Evolutionary conservation across 2,329 filamentous ascomycete genomes (phyloP).

Genomic region (Decorospora gaudefroyi): DNA sequence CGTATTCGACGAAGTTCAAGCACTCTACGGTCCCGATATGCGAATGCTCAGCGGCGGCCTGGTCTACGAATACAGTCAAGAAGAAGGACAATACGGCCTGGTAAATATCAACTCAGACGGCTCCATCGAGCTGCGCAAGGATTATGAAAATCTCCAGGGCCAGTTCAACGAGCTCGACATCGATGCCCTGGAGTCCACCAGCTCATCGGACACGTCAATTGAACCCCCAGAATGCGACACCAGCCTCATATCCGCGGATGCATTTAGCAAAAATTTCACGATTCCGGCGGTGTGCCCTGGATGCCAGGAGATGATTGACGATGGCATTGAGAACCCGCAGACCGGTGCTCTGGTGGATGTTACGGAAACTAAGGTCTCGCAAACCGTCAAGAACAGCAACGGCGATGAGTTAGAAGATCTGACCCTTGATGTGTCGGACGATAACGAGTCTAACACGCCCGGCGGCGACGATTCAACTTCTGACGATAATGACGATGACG

Average conservation of each 20-base stretch:
- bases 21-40: constrained; percentile 75
- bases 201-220: constrained; percentile 60
- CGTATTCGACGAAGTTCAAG: constrained; percentile 73
- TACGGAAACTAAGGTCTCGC: constrained; percentile 59
- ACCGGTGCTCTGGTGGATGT: constrained; percentile 62
- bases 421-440: constrained; percentile 59
- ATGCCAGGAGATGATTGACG: constrained; percentile 74
- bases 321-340: constrained; percentile 70
- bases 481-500: constrained; percentile 2
- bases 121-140: constrained; percentile 50
- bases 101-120: constrained; percentile 52
- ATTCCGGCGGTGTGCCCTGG: constrained; percentile 70
- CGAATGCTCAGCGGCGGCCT: constrained; percentile 74
- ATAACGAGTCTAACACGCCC: constrained; percentile 62
- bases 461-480: constrained; percentile 46
- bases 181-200: constrained; percentile 65
- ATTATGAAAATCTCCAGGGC: constrained; percentile 69
- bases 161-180: constrained; percentile 79
- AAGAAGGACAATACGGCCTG: constrained; percentile 63
- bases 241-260: constrained; percentile 65
- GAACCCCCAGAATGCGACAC: constrained; percentile 66
- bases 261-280: constrained; percentile 79
- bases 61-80: constrained; percentile 80
- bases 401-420: constrained; percentile 66
- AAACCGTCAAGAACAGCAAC: constrained; percentile 61